Evolutionary conservation across 192 early-diverging fungal genomes (phyloP).

Genomic region (Spizellomyces sp.): DNA sequence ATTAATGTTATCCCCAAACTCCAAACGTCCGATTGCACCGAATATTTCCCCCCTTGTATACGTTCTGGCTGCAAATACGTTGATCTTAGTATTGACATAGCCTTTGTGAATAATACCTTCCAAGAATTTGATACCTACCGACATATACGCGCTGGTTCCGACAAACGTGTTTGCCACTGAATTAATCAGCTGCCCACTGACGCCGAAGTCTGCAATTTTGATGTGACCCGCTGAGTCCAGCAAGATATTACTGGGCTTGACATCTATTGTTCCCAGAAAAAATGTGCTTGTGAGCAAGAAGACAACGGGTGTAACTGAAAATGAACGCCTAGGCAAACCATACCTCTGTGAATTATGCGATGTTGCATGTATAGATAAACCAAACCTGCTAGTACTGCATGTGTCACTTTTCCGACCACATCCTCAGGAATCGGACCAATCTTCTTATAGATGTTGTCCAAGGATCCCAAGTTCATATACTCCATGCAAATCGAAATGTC

Average conservation of each 20-base stretch:
- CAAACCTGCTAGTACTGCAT: constrained; percentile 87
- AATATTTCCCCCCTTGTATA: constrained; percentile 83
- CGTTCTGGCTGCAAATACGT: constrained; percentile 78
- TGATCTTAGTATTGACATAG: not conserved
- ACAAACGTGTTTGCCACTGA: constrained; percentile 93
- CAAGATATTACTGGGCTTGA: constrained; percentile 98
- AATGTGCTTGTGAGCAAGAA: not conserved
- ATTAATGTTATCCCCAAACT: constrained; percentile 86
- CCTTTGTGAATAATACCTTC: not conserved
- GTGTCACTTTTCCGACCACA: constrained; percentile 85
- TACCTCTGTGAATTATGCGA: constrained; percentile 90
- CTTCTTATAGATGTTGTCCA: constrained; percentile 90
- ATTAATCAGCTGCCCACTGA: constrained; percentile 86
- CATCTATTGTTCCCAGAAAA: constrained; percentile 55
- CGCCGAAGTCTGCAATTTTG: constrained; percentile 98
- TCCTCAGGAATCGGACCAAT: constrained; percentile 83
- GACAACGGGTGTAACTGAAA: not conserved
- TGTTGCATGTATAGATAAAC: constrained; percentile 90
- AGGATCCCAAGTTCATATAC: constrained; percentile 90
- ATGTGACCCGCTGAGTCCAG: constrained; percentile 86
- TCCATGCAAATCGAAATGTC: constrained; percentile 97
- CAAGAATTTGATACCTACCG: constrained; percentile 54
- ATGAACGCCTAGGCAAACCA: not conserved
- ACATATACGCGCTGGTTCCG: constrained; percentile 97
- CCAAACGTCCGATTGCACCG: constrained; percentile 96